Conservation (phyloP, 352 stramenopile genomes). For the Pythium apleroticum region DNA sequence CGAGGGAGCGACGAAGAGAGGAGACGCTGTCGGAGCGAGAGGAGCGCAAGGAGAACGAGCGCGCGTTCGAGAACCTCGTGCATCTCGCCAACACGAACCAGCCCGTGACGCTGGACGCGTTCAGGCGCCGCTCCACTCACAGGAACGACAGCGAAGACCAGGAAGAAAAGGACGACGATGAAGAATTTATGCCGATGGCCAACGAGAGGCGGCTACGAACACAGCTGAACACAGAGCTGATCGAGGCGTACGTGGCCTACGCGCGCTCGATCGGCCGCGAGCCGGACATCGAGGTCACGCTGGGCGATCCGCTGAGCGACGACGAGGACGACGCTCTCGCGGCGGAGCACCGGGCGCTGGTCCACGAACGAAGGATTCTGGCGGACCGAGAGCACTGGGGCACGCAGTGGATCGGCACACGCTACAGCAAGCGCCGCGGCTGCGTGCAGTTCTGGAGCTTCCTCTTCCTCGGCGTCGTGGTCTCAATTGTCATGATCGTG, state of each 20-base stretch:
- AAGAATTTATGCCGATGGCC: constrained; percentile 73
- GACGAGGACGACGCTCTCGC: constrained; percentile 25
- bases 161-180: constrained; percentile 56
- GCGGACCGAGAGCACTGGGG: constrained; percentile 40
- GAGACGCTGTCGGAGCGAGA: constrained; percentile 31
- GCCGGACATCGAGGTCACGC: constrained; percentile 83
- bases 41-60: constrained; percentile 46
- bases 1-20: background rate
- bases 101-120: constrained; percentile 48
- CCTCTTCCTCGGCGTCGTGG: constrained; percentile 36
- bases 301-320: constrained; percentile 64
- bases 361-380: constrained; percentile 38
- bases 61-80: constrained; percentile 52
- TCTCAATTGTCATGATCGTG: constrained; percentile 32
- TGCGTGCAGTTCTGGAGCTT: constrained; percentile 42
- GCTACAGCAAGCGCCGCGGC: constrained; percentile 35
- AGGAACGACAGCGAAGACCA: constrained; percentile 66
- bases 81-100: constrained; percentile 57
- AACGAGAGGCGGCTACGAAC: constrained; percentile 60
- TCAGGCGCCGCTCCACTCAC: constrained; percentile 48
- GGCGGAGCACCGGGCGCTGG: constrained; percentile 31
- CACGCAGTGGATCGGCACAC: constrained; percentile 50
- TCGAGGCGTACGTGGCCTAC: constrained; percentile 95
- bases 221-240: constrained; percentile 89
- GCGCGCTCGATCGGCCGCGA: constrained; percentile 87